Percentiles rank a stretch among this genome's conserved stretches.
phyloP scores from a whole-genome alignment of 2,329 filamentous ascomycete species.

The Penicillium digitatum region DNA sequence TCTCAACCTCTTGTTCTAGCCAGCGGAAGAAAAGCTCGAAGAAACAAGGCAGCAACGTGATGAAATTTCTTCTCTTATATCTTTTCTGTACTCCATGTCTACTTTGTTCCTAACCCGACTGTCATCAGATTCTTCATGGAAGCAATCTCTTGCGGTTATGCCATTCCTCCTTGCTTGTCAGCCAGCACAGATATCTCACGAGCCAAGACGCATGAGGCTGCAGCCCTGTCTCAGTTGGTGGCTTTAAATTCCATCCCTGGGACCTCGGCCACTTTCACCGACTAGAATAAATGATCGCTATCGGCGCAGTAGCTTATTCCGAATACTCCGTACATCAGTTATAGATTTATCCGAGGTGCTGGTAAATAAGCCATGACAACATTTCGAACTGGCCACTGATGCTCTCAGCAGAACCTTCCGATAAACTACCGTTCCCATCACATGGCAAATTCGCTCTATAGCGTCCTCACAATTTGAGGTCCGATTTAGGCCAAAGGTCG shows the following conservation, averaged over 20 bases:
- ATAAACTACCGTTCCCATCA: neutral
- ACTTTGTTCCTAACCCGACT: constrained; percentile 19
- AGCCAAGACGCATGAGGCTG: constrained; percentile 14
- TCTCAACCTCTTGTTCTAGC: neutral
- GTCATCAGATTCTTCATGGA: constrained; percentile 13
- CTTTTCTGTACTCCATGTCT: neutral
- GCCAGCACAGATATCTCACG: constrained; percentile 13
- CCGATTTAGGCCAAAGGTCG: neutral
- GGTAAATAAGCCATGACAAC: neutral
- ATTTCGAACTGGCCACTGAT: neutral
- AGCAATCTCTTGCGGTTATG: constrained; percentile 17
- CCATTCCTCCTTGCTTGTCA: constrained; percentile 23
- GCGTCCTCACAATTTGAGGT: neutral
- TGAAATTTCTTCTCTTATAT: constrained; percentile 1
- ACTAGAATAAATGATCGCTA: constrained; percentile 1
- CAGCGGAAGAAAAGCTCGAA: neutral
- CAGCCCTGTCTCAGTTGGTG: constrained; percentile 7
- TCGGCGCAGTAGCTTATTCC: neutral
- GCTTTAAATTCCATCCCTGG: neutral
- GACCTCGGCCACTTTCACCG: constrained; percentile 9
- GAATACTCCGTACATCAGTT: neutral
- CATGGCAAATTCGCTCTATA: constrained; percentile 4
- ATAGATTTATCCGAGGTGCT: neutral
- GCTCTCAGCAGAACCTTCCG: neutral
- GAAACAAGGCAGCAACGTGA: constrained; percentile 2